These are phyloP conservation scores for Malassezia psittaci DNA, from an alignment of 1,284 basidiomycete genomes.

Conservation along the genomic window DNA sequence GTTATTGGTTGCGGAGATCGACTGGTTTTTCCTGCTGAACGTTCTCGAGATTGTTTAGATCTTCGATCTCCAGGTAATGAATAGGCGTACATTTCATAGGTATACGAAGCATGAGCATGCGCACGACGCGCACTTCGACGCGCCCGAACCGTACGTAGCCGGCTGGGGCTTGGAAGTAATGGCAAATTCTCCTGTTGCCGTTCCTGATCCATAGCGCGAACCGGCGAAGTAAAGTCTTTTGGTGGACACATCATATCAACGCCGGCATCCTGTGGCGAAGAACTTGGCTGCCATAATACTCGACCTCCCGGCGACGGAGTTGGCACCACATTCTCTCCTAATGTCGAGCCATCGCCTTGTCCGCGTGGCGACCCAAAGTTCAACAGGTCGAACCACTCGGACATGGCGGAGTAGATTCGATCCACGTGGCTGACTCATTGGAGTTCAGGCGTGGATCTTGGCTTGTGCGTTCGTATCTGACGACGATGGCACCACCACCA, in stretches of 20 bases:
- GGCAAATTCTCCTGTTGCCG: not conserved
- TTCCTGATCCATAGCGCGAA: too few species aligned
- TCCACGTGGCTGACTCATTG: not conserved
- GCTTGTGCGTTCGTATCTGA: too few species aligned
- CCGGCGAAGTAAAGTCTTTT: too few species aligned
- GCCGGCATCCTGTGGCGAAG: constrained; percentile 8
- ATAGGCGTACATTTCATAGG: constrained; percentile 3
- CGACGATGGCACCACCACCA: not conserved
- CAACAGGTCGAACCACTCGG: constrained; percentile 16
- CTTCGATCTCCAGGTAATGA: not conserved
- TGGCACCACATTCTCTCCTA: too few species aligned
- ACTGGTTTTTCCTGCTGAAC: not conserved
- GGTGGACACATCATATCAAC: too few species aligned
- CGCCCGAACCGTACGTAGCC: constrained; percentile 1
- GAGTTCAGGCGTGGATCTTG: too few species aligned
- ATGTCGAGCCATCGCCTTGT: not conserved
- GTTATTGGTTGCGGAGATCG: not conserved
- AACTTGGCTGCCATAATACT: constrained; percentile 17
- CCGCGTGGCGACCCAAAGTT: constrained; percentile 7
- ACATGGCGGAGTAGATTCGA: constrained; percentile 6
- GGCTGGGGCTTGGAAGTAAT: not conserved
- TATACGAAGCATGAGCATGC: constrained; percentile 2
- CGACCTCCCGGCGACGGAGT: constrained; percentile 9
- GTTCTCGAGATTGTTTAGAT: not conserved
- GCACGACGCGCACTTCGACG: constrained; percentile 5